Percentiles rank a stretch among this genome's conserved stretches.
phyloP scores from a whole-genome alignment of 2,329 filamentous ascomycete species.

The Neocucurbitaria cava region DNA sequence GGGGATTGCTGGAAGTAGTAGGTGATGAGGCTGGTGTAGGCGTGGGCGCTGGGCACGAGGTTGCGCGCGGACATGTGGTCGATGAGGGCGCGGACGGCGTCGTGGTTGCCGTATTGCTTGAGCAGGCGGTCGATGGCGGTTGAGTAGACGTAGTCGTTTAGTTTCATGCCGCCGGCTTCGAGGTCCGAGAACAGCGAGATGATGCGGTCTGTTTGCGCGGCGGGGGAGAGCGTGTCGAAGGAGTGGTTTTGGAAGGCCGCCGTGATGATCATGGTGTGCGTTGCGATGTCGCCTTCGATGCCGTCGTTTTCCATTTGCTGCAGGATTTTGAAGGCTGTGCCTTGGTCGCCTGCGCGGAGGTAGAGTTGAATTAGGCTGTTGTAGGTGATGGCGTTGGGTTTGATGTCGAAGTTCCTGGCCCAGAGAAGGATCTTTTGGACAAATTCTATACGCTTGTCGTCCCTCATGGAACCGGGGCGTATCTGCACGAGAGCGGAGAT shows the following conservation, averaged over 20 bases:
- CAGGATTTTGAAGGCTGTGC: conserved; percentile 62
- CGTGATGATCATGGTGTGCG: conserved; percentile 76
- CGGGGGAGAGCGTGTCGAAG: conserved; percentile 51
- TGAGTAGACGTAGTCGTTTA: conserved; percentile 70
- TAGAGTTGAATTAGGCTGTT: conserved; percentile 72
- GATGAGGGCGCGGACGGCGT: conserved; percentile 67
- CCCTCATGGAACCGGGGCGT: conserved; percentile 37
- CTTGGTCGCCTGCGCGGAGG: conserved; percentile 57
- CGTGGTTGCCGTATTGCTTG: conserved; percentile 52
- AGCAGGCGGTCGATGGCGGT: conserved; percentile 73
- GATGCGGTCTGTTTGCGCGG: conserved; percentile 62
- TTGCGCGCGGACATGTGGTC: conserved; percentile 65
- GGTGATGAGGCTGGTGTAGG: conserved; percentile 76
- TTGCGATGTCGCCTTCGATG: conserved; percentile 69
- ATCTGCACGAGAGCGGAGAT: conserved; percentile 65
- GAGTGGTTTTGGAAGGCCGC: conserved; percentile 59
- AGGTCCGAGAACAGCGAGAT: conserved; percentile 63
- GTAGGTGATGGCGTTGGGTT: conserved; percentile 61
- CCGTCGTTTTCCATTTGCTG: conserved; percentile 64
- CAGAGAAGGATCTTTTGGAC: conserved; percentile 50
- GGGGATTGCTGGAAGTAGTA: conserved; percentile 68
- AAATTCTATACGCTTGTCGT: conserved; percentile 50
- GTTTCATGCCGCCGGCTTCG: conserved; percentile 61
- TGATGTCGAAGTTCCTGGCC: conserved; percentile 54
- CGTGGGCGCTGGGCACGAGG: conserved; percentile 65